These are phyloP conservation scores for Alternaria longipes DNA, from an alignment of 2,329 filamentous ascomycete genomes.

Conservation along the genomic window DNA sequence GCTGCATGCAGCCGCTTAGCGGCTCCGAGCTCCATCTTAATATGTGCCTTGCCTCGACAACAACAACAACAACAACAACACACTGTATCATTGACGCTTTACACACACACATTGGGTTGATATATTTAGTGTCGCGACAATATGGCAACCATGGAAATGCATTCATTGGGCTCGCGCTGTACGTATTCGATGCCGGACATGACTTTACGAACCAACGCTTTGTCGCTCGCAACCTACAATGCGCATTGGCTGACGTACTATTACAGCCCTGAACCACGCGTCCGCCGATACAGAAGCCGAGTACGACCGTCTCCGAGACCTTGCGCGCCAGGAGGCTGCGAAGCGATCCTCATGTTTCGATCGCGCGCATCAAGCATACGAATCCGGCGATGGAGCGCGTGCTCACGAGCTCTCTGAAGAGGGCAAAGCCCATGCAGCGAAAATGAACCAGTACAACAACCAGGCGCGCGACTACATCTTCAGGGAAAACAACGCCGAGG, in stretches of 20 bases:
- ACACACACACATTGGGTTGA: not conserved
- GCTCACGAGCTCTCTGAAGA: slow-evolving; percentile 86
- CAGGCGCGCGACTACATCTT: slow-evolving; percentile 96
- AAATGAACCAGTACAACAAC: slow-evolving; percentile 88
- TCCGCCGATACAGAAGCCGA: slow-evolving; percentile 70
- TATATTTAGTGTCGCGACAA: slow-evolving; percentile 22
- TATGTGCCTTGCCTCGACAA: slow-evolving; percentile 18
- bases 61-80: slow-evolving; percentile 31
- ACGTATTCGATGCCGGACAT: slow-evolving; percentile 15
- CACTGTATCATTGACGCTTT: slow-evolving; percentile 19
- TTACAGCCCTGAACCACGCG: slow-evolving; percentile 48
- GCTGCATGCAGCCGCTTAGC: slow-evolving; percentile 30
- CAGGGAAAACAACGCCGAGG: slow-evolving; percentile 86
- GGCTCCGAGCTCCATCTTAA: slow-evolving; percentile 21
- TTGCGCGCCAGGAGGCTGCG: slow-evolving; percentile 80
- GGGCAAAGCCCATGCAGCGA: slow-evolving; percentile 82
- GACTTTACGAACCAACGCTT: not conserved
- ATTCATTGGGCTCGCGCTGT: slow-evolving; percentile 49
- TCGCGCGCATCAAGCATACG: slow-evolving; percentile 75
- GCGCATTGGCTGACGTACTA: slow-evolving; percentile 1
- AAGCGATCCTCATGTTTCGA: slow-evolving; percentile 83
- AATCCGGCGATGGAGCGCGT: slow-evolving; percentile 79
- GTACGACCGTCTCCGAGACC: slow-evolving; percentile 88
- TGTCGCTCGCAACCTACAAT: not conserved
- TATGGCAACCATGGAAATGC: slow-evolving; percentile 47